Percentiles rank a stretch among this genome's conserved stretches.
These are phyloP conservation scores for Chamaecrista fasciculata DNA, from an alignment of 306 rosid genomes.

Conservation along the genomic window DNA sequence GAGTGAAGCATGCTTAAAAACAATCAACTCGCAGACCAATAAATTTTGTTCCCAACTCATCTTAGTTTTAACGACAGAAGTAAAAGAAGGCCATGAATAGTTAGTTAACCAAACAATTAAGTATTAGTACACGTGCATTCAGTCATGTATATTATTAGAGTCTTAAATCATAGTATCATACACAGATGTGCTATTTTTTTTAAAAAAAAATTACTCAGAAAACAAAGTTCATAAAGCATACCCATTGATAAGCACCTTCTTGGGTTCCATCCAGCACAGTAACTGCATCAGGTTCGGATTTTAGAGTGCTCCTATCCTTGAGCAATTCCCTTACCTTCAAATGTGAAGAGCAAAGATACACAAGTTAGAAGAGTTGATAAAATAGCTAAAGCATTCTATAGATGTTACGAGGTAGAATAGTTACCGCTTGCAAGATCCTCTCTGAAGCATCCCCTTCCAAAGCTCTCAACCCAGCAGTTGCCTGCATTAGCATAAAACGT, in stretches of 20 bases:
- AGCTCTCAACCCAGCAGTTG: slow-evolving; percentile 94
- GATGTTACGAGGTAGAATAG: slow-evolving; percentile 3
- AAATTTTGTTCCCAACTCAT: background rate
- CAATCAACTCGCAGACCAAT: background rate
- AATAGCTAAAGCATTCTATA: slow-evolving; percentile 12
- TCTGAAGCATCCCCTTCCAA: slow-evolving; percentile 79
- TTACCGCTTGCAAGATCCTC: slow-evolving; percentile 86
- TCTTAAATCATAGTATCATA: background rate
- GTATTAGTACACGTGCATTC: background rate
- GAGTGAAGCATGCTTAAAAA: background rate
- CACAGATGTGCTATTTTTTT: background rate
- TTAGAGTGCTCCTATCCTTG: slow-evolving; percentile 56
- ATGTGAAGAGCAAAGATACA: slow-evolving; percentile 3
- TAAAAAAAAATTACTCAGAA: background rate
- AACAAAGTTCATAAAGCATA: slow-evolving; percentile 39
- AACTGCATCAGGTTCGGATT: slow-evolving; percentile 54
- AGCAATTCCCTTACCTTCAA: slow-evolving; percentile 84
- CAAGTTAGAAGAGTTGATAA: background rate
- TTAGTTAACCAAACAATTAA: background rate
- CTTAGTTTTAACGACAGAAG: background rate
- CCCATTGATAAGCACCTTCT: slow-evolving; percentile 98
- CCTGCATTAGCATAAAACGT: slow-evolving; percentile 49
- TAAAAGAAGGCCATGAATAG: background rate
- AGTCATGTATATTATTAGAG: background rate
- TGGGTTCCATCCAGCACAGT: slow-evolving; percentile 91